Conservation (phyloP, 805 yeast genomes). For the Vanderwaltozyma verrucispora region DNA sequence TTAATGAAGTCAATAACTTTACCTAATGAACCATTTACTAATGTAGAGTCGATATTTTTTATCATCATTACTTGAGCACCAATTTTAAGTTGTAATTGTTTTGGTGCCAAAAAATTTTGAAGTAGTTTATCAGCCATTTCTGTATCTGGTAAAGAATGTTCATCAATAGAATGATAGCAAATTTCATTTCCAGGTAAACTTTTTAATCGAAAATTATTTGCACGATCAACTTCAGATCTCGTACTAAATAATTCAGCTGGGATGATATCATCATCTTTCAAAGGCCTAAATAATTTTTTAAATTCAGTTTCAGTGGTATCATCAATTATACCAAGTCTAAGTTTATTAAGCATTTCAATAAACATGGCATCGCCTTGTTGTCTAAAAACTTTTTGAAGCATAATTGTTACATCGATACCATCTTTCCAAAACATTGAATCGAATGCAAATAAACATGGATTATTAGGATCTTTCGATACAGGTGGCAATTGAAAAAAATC, state of each 20-base stretch:
- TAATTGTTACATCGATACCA: conserved; percentile 46
- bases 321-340: conserved; percentile 54
- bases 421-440: conserved; percentile 53
- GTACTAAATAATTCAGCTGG: conserved; percentile 74
- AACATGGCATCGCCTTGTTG: conserved; percentile 66
- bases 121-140: conserved; percentile 37
- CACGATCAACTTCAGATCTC: conserved; percentile 57
- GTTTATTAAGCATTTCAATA: conserved; percentile 64
- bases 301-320: conserved; percentile 41
- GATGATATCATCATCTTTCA: conserved; percentile 48
- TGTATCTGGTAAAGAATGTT: conserved; percentile 37
- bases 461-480: conserved; percentile 22
- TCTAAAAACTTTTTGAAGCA: conserved; percentile 57
- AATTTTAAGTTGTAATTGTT: conserved; percentile 43
- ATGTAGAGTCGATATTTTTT: conserved; percentile 58
- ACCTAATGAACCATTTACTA: conserved; percentile 74
- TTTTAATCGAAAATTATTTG: conserved; percentile 43
- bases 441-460: conserved; percentile 45
- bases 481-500: conserved; percentile 82
- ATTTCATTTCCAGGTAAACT: conserved; percentile 36
- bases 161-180: conserved; percentile 42
- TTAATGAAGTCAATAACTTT: conserved; percentile 51
- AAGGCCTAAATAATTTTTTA: conserved; percentile 38
- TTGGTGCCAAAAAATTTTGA: conserved; percentile 54
- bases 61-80: conserved; percentile 81